Base-by-base conservation (phyloP, 2,329 filamentous ascomycete species). In the Hymenoscyphus fraxineus region DNA sequence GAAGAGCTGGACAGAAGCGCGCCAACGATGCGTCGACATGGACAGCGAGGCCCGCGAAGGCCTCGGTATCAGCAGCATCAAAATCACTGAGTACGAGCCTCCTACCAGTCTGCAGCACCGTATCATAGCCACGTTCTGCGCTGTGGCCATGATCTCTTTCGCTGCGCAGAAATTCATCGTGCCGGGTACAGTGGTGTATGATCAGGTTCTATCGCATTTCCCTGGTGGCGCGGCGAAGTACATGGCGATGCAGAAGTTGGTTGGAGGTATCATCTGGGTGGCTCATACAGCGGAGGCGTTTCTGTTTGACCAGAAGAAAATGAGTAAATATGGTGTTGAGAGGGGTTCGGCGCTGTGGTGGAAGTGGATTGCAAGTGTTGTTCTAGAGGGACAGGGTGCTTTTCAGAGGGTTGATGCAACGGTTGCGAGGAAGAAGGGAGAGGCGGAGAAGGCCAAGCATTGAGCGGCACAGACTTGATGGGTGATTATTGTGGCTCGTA, bases 11-110 rank as follows among this genome's bases (percentile, higher is more conserved):
- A 77, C 80, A 41, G 91, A 96, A 65, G 83, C 88, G 10, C 87
- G 92, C 61, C 80, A 83, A 58, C 85, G 90, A 60, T 80, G 94
- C 51, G 86, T 96, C 59, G 85, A 87, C 60, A 90, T 97, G 86
- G 86, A 89, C 73, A 77, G 83, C 64, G 81, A 84, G 12, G 82
- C 83, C 32, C 82, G 89, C 40, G 70, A 78, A 39, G 82, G 78
- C 1, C 84, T 96, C 13, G 86, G 84, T 16, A 80, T 89, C 47
- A 71, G 69, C 80, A 72, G 81, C 44, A 74, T 73, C 31, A 63
- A 73, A 62, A 72, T 85, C 66, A 74, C 73, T 6, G 65, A 68
- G 51, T 87, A 80, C 71, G 67, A 73, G 6, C 65, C 67, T 5
- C 73, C 73, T 0, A 59, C 51, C 9, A 67, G 40, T 9, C 67